phyloP scores from a whole-genome alignment of 768 basidiomycete genomes.

The Hortiboletus campestris region DNA sequence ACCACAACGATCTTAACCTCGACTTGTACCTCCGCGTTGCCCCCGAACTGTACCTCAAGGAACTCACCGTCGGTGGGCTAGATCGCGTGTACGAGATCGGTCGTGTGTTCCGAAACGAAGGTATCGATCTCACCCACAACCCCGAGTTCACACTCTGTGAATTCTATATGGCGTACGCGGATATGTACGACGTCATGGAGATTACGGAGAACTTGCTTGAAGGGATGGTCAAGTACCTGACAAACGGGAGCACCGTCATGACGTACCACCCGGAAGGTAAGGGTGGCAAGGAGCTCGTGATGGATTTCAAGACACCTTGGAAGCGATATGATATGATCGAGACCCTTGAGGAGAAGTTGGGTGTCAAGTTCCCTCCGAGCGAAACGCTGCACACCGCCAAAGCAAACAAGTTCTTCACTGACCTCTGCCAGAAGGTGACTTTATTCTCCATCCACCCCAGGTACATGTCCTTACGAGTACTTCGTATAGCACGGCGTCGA shows the following conservation, averaged over 20 bases:
- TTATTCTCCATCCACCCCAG: not conserved
- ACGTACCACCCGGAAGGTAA: conserved; percentile 93
- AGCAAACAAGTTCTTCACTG: conserved; percentile 85
- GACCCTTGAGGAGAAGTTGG: conserved; percentile 92
- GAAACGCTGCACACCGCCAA: conserved; percentile 85
- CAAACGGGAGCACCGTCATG: conserved; percentile 74
- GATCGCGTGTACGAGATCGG: conserved; percentile 99
- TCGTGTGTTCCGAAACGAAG: conserved; percentile 96
- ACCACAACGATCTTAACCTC: conserved; percentile 97
- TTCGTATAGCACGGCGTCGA: conserved; percentile 83
- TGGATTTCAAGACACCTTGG: conserved; percentile 94
- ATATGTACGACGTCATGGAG: conserved; percentile 99
- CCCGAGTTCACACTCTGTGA: conserved; percentile 99
- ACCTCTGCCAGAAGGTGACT: conserved; percentile 76
- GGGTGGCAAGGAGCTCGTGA: conserved; percentile 67
- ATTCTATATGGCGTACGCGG: conserved; percentile 99
- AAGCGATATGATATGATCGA: conserved; percentile 98
- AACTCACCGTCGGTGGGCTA: conserved; percentile 94
- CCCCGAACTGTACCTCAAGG: conserved; percentile 96
- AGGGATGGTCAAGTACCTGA: conserved; percentile 86
- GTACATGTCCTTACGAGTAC: not conserved
- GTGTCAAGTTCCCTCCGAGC: conserved; percentile 89
- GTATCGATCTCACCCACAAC: conserved; percentile 98
- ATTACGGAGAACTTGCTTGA: conserved; percentile 89
- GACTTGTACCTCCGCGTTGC: conserved; percentile 97